Percentiles rank a stretch among this genome's conserved stretches.
Conservation (phyloP, 768 basidiomycete genomes). For the Cyclocybe aegerita region DNA sequence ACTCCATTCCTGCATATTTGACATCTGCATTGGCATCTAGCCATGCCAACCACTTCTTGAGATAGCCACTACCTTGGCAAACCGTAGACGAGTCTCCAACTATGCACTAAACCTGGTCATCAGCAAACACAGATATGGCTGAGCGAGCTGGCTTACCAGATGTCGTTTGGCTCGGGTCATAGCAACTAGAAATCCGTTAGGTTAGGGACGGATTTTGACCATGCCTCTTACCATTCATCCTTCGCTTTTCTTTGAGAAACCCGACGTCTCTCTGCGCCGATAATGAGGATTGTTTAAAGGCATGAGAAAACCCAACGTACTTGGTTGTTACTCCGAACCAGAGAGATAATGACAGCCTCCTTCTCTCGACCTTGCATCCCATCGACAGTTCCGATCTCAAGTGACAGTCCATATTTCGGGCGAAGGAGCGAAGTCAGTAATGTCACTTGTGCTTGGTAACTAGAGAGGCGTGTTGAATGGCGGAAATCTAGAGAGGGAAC, state of each 20-base stretch:
- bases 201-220: not conserved
- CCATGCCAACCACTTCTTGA: conserved; percentile 92
- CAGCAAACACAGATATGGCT: not conserved
- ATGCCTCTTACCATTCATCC: conserved; percentile 71
- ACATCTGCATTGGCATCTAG: conserved; percentile 90
- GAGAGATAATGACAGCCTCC: conserved; percentile 88
- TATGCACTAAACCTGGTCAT: conserved; percentile 57
- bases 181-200: conserved; percentile 50
- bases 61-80: conserved; percentile 75
- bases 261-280: conserved; percentile 77
- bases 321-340: conserved; percentile 90
- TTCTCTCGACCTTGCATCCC: conserved; percentile 98
- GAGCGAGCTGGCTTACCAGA: conserved; percentile 51
- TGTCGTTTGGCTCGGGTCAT: conserved; percentile 93
- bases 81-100: conserved; percentile 95
- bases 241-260: conserved; percentile 88
- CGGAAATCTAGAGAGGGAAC: not conserved
- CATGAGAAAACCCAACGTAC: conserved; percentile 32
- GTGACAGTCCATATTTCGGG: conserved; percentile 57
- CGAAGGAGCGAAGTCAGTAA: conserved; percentile 77
- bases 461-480: conserved; percentile 21
- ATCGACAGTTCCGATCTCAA: conserved; percentile 95
- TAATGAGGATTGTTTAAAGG: not conserved
- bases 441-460: conserved; percentile 94
- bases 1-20: conserved; percentile 74